phyloP scores from a whole-genome alignment of 2,329 filamentous ascomycete species.

The Macrophomina pseudophaseolina region DNA sequence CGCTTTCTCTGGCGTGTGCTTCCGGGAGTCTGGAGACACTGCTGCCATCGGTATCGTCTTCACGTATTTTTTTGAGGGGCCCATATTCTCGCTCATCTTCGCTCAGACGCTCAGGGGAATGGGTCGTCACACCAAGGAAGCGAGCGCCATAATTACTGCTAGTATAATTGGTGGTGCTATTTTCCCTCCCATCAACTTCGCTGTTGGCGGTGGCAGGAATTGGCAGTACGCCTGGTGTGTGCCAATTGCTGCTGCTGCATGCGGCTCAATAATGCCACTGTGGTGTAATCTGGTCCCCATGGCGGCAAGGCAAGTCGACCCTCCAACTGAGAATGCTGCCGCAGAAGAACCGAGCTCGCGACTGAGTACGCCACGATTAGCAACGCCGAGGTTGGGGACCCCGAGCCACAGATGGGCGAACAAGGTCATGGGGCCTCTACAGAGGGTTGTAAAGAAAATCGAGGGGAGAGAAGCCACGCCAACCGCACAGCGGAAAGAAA shows the following conservation, averaged over 20 bases:
- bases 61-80: slow-evolving; percentile 65
- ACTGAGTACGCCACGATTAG: background rate
- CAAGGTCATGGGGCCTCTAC: background rate
- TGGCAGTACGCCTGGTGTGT: slow-evolving; percentile 59
- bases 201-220: slow-evolving; percentile 47
- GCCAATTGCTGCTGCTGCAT: slow-evolving; percentile 57
- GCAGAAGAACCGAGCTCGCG: background rate
- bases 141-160: slow-evolving; percentile 58
- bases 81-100: slow-evolving; percentile 64
- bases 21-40: slow-evolving; percentile 50
- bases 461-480: background rate
- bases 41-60: slow-evolving; percentile 57
- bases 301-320: slow-evolving; percentile 57
- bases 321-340: slow-evolving; percentile 40
- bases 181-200: slow-evolving; percentile 61
- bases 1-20: slow-evolving; percentile 57
- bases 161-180: slow-evolving; percentile 60
- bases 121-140: slow-evolving; percentile 63
- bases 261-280: slow-evolving; percentile 59
- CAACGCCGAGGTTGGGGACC: background rate
- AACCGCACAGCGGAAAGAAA: slow-evolving; percentile 15
- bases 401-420: background rate
- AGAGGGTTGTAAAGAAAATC: background rate
- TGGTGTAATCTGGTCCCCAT: slow-evolving; percentile 57
- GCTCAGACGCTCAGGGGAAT: slow-evolving; percentile 63